Conservation (phyloP, 2,329 filamentous ascomycete species). For the Cordyceps fumosorosea region DNA sequence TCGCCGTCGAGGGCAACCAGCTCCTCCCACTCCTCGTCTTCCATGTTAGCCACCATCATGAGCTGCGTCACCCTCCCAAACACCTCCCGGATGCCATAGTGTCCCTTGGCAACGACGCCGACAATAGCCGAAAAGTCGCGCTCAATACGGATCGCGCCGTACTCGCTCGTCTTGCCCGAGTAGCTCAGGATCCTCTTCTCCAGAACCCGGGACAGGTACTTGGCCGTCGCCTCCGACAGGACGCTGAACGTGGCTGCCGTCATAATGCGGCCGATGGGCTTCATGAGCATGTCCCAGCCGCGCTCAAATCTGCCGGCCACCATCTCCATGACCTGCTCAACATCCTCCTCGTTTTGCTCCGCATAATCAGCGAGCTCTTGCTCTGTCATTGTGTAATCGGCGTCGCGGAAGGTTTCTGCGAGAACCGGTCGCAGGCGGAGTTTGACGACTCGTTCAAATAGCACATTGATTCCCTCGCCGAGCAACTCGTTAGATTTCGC, state of each 20-base stretch:
- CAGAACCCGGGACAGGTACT: slow-evolving; percentile 68
- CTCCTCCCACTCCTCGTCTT: slow-evolving; percentile 92
- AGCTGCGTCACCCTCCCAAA: slow-evolving; percentile 76
- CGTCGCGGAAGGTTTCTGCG: slow-evolving; percentile 82
- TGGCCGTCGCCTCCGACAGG: slow-evolving; percentile 67
- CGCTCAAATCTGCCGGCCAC: slow-evolving; percentile 76
- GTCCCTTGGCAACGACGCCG: slow-evolving; percentile 57
- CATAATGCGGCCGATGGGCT: slow-evolving; percentile 77
- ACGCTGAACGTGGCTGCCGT: slow-evolving; percentile 69
- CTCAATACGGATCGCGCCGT: slow-evolving; percentile 78
- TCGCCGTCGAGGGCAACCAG: slow-evolving; percentile 45
- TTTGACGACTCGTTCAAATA: slow-evolving; percentile 84
- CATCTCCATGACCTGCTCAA: slow-evolving; percentile 53
- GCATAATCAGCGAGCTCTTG: slow-evolving; percentile 53
- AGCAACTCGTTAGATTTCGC: slow-evolving; percentile 76
- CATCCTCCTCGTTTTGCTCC: slow-evolving; percentile 46
- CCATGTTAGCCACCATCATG: slow-evolving; percentile 84
- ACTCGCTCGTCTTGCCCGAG: slow-evolving; percentile 69
- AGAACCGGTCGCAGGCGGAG: slow-evolving; percentile 77
- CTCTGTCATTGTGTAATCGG: slow-evolving; percentile 70
- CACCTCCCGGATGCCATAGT: slow-evolving; percentile 70
- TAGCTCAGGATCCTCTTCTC: slow-evolving; percentile 85
- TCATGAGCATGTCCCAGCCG: slow-evolving; percentile 79
- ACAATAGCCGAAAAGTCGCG: slow-evolving; percentile 76
- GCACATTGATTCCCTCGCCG: slow-evolving; percentile 74